A percentile compares a stretch with the other conserved stretches of the same genome.
Evolutionary conservation across 805 yeast species (phyloP).

Genomic region (Peterozyma toletana): DNA sequence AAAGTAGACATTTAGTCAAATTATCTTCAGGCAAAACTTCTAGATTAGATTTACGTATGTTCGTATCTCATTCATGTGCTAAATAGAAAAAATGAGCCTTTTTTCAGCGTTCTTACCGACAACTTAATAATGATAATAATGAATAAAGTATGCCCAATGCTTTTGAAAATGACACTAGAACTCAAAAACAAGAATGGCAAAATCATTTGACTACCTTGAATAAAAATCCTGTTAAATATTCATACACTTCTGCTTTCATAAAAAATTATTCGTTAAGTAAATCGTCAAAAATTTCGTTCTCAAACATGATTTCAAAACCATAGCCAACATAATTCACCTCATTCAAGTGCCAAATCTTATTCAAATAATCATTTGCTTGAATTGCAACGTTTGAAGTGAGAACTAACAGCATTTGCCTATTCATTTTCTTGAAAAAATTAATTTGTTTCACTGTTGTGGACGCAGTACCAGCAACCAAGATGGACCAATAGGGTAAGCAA

Average conservation of each 20-base stretch:
- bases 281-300: not conserved
- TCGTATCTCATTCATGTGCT: too few species aligned
- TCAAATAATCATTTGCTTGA: slow-evolving; percentile 4
- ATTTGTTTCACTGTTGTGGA: slow-evolving; percentile 1
- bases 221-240: too few species aligned
- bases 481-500: slow-evolving; percentile 6
- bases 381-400: slow-evolving; percentile 1
- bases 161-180: too few species aligned
- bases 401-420: slow-evolving; percentile 1
- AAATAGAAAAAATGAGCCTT: too few species aligned
- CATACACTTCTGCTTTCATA: too few species aligned
- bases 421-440: slow-evolving; percentile 5
- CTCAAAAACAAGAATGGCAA: too few species aligned
- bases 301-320: slow-evolving; percentile 5
- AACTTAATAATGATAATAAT: too few species aligned
- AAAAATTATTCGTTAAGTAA: too few species aligned
- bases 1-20: not conserved
- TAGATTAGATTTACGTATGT: too few species aligned
- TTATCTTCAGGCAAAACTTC: not conserved
- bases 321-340: not conserved
- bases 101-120: too few species aligned
- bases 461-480: slow-evolving; percentile 6
- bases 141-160: too few species aligned
- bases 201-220: too few species aligned
- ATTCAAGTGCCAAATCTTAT: slow-evolving; percentile 2